phyloP scores from a whole-genome alignment of 2,329 filamentous ascomycete species.

The Ophiobolus disseminans region DNA sequence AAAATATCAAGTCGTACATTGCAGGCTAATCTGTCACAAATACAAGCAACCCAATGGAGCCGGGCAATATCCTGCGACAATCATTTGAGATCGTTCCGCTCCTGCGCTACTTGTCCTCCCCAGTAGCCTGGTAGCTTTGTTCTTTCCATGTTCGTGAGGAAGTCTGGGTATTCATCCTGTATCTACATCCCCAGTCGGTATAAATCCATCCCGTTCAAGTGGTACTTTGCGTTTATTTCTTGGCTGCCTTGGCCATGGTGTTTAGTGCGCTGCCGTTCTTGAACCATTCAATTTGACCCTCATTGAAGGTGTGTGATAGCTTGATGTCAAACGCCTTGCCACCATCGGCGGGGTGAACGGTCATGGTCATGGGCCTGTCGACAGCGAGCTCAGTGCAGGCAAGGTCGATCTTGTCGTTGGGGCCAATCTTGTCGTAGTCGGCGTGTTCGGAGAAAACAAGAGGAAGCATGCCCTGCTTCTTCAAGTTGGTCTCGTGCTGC shows the following conservation, averaged over 20 bases:
- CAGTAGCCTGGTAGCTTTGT: conserved; percentile 16
- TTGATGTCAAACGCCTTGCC: conserved; percentile 76
- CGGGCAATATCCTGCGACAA: conserved; percentile 30
- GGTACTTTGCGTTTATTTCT: conserved; percentile 27
- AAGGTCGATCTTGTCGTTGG: conserved; percentile 90
- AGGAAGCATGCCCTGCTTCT: conserved; percentile 99
- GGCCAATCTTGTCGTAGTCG: conserved; percentile 97
- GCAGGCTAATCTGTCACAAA: conserved; percentile 49
- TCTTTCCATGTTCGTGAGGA: conserved; percentile 20
- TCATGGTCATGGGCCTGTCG: conserved; percentile 90
- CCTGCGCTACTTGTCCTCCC: conserved; percentile 30
- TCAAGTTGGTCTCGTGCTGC: conserved; percentile 97
- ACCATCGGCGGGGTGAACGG: conserved; percentile 90
- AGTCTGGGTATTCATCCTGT: conserved; percentile 32
- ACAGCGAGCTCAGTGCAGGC: conserved; percentile 87
- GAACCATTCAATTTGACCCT: conserved; percentile 98
- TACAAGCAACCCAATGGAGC: conserved; percentile 46
- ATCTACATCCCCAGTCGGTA: conserved; percentile 45
- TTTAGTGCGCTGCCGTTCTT: conserved; percentile 96
- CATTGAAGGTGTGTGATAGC: conserved; percentile 97
- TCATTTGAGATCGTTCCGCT: conserved; percentile 23
- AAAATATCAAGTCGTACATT: conserved; percentile 44
- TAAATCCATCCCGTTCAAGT: conserved; percentile 14
- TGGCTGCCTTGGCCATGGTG: conserved; percentile 86
- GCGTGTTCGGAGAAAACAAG: conserved; percentile 92